A percentile compares a stretch with the other conserved stretches of the same genome.
Evolutionary conservation across 257 asterid species (phyloP).

Genomic region (Solanum neorickii): DNA sequence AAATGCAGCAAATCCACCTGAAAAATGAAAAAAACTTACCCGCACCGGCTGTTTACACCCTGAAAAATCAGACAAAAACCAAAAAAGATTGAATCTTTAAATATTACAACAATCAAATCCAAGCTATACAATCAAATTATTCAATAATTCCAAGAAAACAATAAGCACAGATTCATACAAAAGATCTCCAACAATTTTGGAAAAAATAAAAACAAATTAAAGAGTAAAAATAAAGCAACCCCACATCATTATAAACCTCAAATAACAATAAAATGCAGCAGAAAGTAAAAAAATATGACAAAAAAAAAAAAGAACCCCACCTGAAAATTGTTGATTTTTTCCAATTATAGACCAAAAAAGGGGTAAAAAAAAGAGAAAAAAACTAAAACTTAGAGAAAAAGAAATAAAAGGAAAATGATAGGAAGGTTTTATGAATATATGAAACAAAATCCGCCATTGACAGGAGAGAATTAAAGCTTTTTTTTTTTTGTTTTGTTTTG

Average conservation of each 20-base stretch:
- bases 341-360: not conserved
- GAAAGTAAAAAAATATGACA: not conserved
- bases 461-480: slow-evolving; percentile 1
- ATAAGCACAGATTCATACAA: not conserved
- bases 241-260: not conserved
- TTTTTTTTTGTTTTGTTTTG: too few relatives aligned
- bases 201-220: not conserved
- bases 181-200: not conserved
- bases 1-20: not conserved
- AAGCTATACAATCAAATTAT: not conserved
- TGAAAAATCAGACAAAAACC: not conserved
- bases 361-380: not conserved
- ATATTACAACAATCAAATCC: not conserved
- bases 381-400: not conserved
- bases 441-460: slow-evolving; percentile 24
- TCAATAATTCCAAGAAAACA: not conserved
- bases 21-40: too few relatives aligned
- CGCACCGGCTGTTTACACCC: not conserved
- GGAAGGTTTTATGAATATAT: slow-evolving; percentile 11
- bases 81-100: not conserved
- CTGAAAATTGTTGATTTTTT: not conserved
- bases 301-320: not conserved
- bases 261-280: not conserved
- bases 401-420: not conserved
- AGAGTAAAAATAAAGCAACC: not conserved